A percentile compares a stretch with the other conserved stretches of the same genome.
These are phyloP conservation scores for Basidioascus undulatus DNA, from an alignment of 768 basidiomycete species.

Conservation along the genomic window DNA sequence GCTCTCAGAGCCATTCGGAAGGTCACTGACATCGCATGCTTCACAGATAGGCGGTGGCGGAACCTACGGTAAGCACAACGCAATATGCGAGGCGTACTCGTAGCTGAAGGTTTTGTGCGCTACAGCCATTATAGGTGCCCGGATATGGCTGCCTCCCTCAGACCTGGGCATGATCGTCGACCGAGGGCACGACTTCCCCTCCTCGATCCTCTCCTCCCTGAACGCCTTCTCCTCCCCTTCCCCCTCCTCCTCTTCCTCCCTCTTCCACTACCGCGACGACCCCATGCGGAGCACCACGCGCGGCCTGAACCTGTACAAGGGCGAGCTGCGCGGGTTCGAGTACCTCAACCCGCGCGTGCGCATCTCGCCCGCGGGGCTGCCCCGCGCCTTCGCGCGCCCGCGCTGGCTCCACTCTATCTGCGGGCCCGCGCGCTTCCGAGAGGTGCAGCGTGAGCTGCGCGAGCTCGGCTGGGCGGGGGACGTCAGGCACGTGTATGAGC, in stretches of 20 bases:
- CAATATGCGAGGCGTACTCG: background rate
- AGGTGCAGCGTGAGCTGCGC: constrained; percentile 39
- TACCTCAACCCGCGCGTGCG: constrained; percentile 50
- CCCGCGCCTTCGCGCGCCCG: constrained; percentile 29
- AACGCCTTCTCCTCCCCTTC: background rate
- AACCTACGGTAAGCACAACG: constrained; percentile 18
- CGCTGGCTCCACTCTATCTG: constrained; percentile 57
- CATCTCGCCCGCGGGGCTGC: constrained; percentile 44
- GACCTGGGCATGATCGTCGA: constrained; percentile 65
- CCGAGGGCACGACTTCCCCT: constrained; percentile 50
- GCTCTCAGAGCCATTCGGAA: background rate
- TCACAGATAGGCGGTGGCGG: constrained; percentile 61
- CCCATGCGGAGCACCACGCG: constrained; percentile 35
- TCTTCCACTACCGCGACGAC: constrained; percentile 34
- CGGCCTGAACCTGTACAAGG: constrained; percentile 46
- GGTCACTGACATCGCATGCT: background rate
- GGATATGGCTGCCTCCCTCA: constrained; percentile 50
- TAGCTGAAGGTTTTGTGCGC: too few species aligned
- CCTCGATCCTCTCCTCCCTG: constrained; percentile 18
- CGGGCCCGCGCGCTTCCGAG: constrained; percentile 43
- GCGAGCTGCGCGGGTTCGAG: constrained; percentile 50
- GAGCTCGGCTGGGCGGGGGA: constrained; percentile 22
- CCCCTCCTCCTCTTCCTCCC: background rate
- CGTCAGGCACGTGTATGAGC: constrained; percentile 54
- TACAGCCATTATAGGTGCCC: constrained; percentile 49